Evolutionary conservation across 31 red algal species (phyloP).

Genomic region (Odonthalia washingtoniensis): DNA sequence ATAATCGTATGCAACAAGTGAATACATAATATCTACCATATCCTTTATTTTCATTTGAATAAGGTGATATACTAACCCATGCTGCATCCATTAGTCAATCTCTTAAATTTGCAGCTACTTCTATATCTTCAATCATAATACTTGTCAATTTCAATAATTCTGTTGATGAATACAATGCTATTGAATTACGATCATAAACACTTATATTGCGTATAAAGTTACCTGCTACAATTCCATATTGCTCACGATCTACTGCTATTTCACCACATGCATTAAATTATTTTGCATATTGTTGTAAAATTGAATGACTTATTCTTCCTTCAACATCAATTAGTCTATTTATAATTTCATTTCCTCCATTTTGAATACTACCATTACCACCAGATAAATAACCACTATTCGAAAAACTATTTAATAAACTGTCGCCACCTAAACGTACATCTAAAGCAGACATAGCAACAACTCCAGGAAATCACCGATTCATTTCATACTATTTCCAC

Average conservation of each 20-base stretch:
- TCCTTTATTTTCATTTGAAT: slow-evolving; percentile 54
- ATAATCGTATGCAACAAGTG: slow-evolving; percentile 53
- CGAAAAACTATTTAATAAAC: no score
- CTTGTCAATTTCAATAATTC: slow-evolving; percentile 58
- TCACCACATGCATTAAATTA: no score
- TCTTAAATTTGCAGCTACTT: slow-evolving; percentile 50
- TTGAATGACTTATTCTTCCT: no score
- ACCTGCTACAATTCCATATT: no score
- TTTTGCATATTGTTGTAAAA: no score
- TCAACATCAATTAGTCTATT: no score
- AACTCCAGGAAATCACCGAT: slow-evolving; percentile 40
- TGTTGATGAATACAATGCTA: slow-evolving; percentile 39
- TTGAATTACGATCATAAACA: slow-evolving; percentile 76
- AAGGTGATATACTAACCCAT: slow-evolving; percentile 84
- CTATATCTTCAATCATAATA: slow-evolving; percentile 50
- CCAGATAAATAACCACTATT: no score
- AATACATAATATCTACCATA: slow-evolving; percentile 56
- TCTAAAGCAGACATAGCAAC: slow-evolving; percentile 46
- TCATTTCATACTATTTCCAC: slow-evolving; percentile 10
- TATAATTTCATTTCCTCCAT: no score
- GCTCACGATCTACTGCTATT: no score
- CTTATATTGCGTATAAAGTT: slow-evolving; percentile 96
- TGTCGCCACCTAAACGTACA: slow-evolving; percentile 40
- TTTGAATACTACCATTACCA: no score
- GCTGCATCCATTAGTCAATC: slow-evolving; percentile 84